Evolutionary conservation across 1,139 yeast genomes (phyloP), one percentile per base, ranked within the genome.

Genomic region (Candida sanyaensis): DNA sequence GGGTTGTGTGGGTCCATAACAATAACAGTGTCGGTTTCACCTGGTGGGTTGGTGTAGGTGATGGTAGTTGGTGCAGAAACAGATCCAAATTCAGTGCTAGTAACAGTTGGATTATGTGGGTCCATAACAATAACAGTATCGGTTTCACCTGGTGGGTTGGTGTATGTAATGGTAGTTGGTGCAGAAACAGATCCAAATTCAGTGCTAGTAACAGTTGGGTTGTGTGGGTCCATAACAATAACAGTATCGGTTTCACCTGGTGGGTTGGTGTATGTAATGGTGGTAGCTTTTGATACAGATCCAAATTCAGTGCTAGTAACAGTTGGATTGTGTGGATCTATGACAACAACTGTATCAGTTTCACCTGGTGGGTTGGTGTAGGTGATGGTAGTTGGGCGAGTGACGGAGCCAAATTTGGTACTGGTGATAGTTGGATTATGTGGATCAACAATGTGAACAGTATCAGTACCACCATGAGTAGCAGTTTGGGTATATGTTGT

Each of bases 401-500:
- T 5, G 7, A 37, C 40, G 8, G 30, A 24, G 5, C 30, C 40
- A 8, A n/a, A 37, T 8, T 24, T 11, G 8, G 40, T 37, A 10
- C 23, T 46, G 3, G 47, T 39, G 10, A 37, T 9, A 8, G 40
- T 37, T 37, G 40, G 40, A 23, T 46, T 47, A 9, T 41, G 36
- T 26, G 68, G 66, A 13, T 54, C 55, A 11, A 56, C 54, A 27
- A 63, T 55, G 36, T 55, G 45, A 4, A 62, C 60, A 11, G 61
- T 51, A 40, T 55, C 55, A 2, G 61, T 56, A 3, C 47, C 56
- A n/a, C 48, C 52, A 7, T 49, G 31, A n/a, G 41, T 29, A 21
- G 31, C 32, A 5, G 26, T 33, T 8, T 37, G 21, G 6, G 60
- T 50, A 4, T 36, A 29, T 12, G 59, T 55, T 6, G 30, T 26